Evolutionary conservation across 768 basidiomycete species (phyloP).

Genomic region (Agrocybe pediades): DNA sequence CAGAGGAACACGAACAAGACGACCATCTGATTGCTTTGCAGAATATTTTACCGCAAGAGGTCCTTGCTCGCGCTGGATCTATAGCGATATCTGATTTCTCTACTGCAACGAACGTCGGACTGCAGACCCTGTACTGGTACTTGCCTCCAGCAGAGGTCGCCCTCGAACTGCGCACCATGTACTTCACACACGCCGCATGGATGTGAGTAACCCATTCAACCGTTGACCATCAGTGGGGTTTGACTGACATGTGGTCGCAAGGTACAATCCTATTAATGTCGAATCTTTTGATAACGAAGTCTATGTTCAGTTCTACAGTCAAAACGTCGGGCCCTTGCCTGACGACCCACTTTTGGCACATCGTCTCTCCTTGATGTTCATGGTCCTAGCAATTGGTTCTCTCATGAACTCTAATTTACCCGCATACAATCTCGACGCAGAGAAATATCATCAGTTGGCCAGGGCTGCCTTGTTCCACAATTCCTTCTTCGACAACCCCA

Average conservation of each 20-base stretch:
- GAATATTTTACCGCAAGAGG: constrained; percentile 58
- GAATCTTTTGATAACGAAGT: constrained; percentile 64
- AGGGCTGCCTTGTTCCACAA: constrained; percentile 65
- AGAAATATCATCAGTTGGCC: constrained; percentile 70
- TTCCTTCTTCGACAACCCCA: constrained; percentile 69
- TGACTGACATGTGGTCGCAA: constrained; percentile 24
- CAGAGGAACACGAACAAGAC: constrained; percentile 52
- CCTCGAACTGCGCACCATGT: constrained; percentile 58
- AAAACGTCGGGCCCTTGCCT: constrained; percentile 39
- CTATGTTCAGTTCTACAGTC: constrained; percentile 57
- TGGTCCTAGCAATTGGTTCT: constrained; percentile 66
- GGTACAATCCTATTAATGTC: constrained; percentile 69
- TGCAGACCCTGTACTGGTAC: constrained; percentile 68
- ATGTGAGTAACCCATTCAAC: constrained; percentile 47
- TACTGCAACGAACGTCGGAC: constrained; percentile 43
- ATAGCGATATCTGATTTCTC: constrained; percentile 58
- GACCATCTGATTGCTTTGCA: constrained; percentile 51
- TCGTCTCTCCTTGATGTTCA: constrained; percentile 64
- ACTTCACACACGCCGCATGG: constrained; percentile 69
- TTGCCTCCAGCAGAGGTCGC: constrained; percentile 65
- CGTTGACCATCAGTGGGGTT: constrained; percentile 1
- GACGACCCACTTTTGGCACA: constrained; percentile 60
- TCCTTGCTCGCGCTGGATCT: constrained; percentile 64
- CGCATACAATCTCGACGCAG: constrained; percentile 67
- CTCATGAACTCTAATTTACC: constrained; percentile 58